Evolutionary conservation across 176 grass and related monocot genomes (phyloP), one percentile per base, ranked within the genome.

Genomic region (Saccharum spontaneum): DNA sequence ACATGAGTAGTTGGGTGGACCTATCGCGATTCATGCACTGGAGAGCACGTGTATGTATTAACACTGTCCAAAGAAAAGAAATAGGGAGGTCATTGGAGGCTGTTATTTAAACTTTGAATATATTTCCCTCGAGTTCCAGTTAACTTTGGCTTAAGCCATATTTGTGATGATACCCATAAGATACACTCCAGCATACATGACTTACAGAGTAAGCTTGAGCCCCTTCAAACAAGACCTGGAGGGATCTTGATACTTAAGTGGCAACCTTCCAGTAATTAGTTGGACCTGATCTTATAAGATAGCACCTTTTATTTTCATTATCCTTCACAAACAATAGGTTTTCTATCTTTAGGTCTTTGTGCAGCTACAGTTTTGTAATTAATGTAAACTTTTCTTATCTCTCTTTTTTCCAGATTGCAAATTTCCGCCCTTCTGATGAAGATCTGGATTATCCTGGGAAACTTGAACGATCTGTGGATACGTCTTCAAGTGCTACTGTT

Each of bases 361-460:
- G 13, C 22, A 71, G 66, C 31, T 23, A 81, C 8, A 23, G 22
- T 41, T 30, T 82, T 82, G 49, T 68, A 38, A 60, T 57, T 77
- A 67, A 67, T 82, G 13, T 86, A 77, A 60, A 84, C 28, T 28
- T 82, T 83, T 90, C 63, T 69, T 61, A 3, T 81, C 65, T 44
- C 13, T 62, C 64, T 6, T 67, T 55, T 87, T 71, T 82, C 59
- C 88, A 99, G 97, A 96, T 99, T 89, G 91, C 97, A 67, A 99
- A 96, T 71, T 99, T 92, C 46, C 91, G 91, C 80, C 93, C 94
- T 68, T 92, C 91, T 69, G 82, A 91, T 50, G 88, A 91, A 78
- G 97, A 99, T 91, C 88, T 99, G 57, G 91, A 99, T 87, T 99
- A 99, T 83, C 97, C 97, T 64, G 93, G 88, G 84, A 99, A 96